Evolutionary conservation across 2,329 filamentous ascomycete genomes (phyloP), one percentile per base, ranked within the genome.

Genomic region (Neocatenulostroma microsporum): DNA sequence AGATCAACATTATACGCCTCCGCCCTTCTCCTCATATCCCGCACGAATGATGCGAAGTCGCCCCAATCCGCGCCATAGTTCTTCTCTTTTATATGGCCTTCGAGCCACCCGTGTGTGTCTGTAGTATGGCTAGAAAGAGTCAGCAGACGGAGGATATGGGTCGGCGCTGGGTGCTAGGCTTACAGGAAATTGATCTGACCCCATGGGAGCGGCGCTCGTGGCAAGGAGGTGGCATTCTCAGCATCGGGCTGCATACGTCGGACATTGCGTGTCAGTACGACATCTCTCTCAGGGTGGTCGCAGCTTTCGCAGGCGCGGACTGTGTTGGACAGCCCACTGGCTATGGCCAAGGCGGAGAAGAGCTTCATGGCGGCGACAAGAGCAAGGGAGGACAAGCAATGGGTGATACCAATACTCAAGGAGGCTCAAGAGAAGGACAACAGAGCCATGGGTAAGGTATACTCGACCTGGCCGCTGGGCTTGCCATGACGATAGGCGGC

Each of bases 31-130:
- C 73, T 74, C 73, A 80, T 78, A 43, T 69, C 69, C 33, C 66
- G 68, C 10, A 70, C 66, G 50, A 80, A 80, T 37, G 71, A 71
- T 27, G 75, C 73, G 54, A 73, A 79, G 53, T 81, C 77, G 17
- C 77, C 77, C 74, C 76, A 80, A 50, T 81, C 77, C 2, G 75
- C 76, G 26, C 76, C 74, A 42, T 78, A 80, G 49, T 77, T 78
- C 47, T 67, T 62, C 57, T 80, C 73, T 47, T 78, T 76, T 44
- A 79, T 54, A 50, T 54, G 50, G 9, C 49, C 51, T 8, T 50
- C 49, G 4, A 78, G 62, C 75, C 75, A 76, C 14, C 73, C 73
- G 50, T 78, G 74, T 0, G 73, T 76, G 44, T 79, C 74, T 3
- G 73, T 77, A 2, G 74, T 79, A 46, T 78, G 76, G 15, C 10